Percentiles rank a stretch among this genome's conserved stretches.
These are phyloP conservation scores for Aspergillus sp. DNA, from an alignment of 2,329 filamentous ascomycete genomes.

Conservation along the genomic window DNA sequence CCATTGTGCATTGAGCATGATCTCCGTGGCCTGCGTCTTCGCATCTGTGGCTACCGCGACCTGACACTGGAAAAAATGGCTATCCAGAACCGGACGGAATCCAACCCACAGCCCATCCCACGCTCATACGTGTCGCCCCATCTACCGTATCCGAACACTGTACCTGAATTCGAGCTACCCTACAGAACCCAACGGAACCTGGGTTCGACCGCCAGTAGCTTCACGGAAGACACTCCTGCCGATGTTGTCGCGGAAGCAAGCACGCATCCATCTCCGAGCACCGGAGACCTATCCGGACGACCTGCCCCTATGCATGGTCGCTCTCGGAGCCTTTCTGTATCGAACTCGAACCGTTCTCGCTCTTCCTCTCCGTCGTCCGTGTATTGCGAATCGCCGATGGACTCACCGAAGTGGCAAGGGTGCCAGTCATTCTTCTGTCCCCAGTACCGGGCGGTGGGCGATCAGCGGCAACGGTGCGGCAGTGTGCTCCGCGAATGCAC, in stretches of 20 bases:
- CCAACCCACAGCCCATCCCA: constrained; percentile 5
- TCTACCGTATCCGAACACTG: constrained; percentile 12
- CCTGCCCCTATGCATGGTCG: constrained; percentile 26
- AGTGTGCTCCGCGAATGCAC: constrained; percentile 45
- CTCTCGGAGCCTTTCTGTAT: constrained; percentile 37
- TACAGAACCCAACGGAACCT: constrained; percentile 27
- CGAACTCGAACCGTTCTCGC: constrained; percentile 39
- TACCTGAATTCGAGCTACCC: constrained; percentile 26
- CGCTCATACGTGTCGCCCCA: constrained; percentile 8
- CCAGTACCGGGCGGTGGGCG: constrained; percentile 40
- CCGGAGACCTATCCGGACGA: constrained; percentile 16
- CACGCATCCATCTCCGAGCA: constrained; percentile 15
- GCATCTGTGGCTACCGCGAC: constrained; percentile 58
- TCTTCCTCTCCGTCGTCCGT: constrained; percentile 39
- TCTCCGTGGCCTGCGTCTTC: constrained; percentile 53
- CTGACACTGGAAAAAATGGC: constrained; percentile 49
- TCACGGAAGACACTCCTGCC: constrained; percentile 31
- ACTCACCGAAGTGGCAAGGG: constrained; percentile 42
- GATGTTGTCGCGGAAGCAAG: constrained; percentile 25
- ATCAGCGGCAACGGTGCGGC: constrained; percentile 45
- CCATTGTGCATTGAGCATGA: constrained; percentile 60
- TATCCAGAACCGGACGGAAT: constrained; percentile 31
- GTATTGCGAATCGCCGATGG: constrained; percentile 36
- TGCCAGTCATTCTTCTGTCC: constrained; percentile 50
- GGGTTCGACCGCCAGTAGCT: constrained; percentile 34